Evolutionary conservation across 2,329 filamentous ascomycete genomes (phyloP), one percentile per base, ranked within the genome.

Genomic region (Aspergillus tamarii): DNA sequence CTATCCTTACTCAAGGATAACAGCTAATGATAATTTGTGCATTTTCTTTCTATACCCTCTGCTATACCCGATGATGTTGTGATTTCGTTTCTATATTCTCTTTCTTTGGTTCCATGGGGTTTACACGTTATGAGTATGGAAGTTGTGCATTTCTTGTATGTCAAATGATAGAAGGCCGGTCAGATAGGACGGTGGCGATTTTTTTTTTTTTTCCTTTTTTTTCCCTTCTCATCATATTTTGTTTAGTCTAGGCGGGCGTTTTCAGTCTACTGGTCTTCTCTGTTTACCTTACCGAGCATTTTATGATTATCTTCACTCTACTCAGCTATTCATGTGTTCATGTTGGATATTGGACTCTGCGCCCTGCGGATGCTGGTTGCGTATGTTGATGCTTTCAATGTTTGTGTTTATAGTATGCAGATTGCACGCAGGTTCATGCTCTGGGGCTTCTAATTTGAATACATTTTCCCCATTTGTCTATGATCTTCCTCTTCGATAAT

Each of bases 11-110:
- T 28, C 50, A 57, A 61, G 67, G 66, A 63, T 66, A 55, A 62
- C 64, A 64, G 66, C 64, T 74, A 76, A 72, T 74, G 69, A 70
- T 75, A 72, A 74, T 74, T 68, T 68, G 70, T 66, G 69, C 70
- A 69, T 68, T 63, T 72, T 62, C 56, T 67, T 71, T 72, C 68
- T 75, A 77, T 77, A 77, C 74, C 74, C 74, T 69, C 66, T 76
- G 69, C 73, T 76, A 73, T 74, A 72, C 73, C 71, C 71, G 66
- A 67, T 73, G 66, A 54, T 67, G 64, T 66, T 67, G 45, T 62
- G 60, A 56, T 53, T 67, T 39, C 54, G 64, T 61, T 64, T 58
- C 67, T 64, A 46, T 59, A 62, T 60, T 66, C 30, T 53, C 63
- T 63, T 60, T 52, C 64, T 61, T 60, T 59, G 56, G 64, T 64